Evolutionary conservation across 768 basidiomycete species (phyloP).

Genomic region (Hygrophorus pudorinus): DNA sequence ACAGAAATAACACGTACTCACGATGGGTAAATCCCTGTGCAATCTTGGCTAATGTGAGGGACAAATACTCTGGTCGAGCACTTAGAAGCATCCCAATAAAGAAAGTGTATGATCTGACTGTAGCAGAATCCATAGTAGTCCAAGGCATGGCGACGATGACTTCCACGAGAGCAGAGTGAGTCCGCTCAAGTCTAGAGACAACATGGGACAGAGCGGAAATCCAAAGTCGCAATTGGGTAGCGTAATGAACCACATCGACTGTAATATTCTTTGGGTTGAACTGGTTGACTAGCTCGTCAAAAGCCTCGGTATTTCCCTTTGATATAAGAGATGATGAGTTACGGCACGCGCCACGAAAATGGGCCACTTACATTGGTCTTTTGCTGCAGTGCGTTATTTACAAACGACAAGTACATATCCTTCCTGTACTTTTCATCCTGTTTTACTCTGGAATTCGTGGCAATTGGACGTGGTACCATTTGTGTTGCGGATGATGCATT

Average conservation of each 20-base stretch:
- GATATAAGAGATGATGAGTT: constrained; percentile 14
- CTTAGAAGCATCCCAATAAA: constrained; percentile 90
- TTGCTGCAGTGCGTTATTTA: constrained; percentile 71
- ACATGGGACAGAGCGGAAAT: constrained; percentile 84
- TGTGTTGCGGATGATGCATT: constrained; percentile 16
- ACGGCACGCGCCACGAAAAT: constrained; percentile 5
- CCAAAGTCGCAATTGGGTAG: constrained; percentile 64
- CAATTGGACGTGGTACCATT: constrained; percentile 47
- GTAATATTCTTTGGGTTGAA: constrained; percentile 48
- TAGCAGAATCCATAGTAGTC: constrained; percentile 79
- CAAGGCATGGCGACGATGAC: constrained; percentile 85
- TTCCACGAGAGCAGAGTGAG: constrained; percentile 72
- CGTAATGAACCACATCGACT: constrained; percentile 25
- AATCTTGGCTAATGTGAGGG: constrained; percentile 70
- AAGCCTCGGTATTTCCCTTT: constrained; percentile 66
- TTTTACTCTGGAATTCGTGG: constrained; percentile 70
- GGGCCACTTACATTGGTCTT: constrained; percentile 48
- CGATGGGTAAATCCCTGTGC: constrained; percentile 85
- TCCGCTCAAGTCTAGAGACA: constrained; percentile 79
- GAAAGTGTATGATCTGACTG: constrained; percentile 81
- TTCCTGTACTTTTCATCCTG: constrained; percentile 68
- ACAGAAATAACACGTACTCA: constrained; percentile 30
- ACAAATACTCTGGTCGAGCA: constrained; percentile 85
- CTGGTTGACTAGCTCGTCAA: constrained; percentile 83
- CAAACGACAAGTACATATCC: constrained; percentile 78